A percentile compares a stretch with the other conserved stretches of the same genome.
phyloP scores from a whole-genome alignment of 164 flowering plant species.

The Magnolia changhungtana region DNA sequence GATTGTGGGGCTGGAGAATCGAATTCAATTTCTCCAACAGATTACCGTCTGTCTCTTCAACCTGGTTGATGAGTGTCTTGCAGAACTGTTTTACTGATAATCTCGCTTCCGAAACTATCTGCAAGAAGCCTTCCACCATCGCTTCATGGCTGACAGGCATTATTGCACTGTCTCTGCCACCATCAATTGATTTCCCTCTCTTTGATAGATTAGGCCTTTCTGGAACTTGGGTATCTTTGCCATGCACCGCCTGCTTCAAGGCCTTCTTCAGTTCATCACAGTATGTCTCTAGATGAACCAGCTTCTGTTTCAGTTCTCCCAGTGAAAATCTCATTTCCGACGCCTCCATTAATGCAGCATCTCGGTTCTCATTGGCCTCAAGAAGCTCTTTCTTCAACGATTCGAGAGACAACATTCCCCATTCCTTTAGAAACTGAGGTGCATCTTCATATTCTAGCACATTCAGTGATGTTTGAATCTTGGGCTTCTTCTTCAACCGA shows the following conservation, averaged over 20 bases:
- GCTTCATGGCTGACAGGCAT: constrained; percentile 77
- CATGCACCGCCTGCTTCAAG: constrained; percentile 45
- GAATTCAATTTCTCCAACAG: constrained; percentile 51
- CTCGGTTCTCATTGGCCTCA: constrained; percentile 68
- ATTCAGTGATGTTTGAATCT: constrained; percentile 50
- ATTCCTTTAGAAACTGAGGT: constrained; percentile 50
- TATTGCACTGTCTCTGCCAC: constrained; percentile 34
- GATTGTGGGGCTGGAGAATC: constrained; percentile 67
- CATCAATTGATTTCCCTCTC: constrained; percentile 41
- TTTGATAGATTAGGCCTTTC: constrained; percentile 34
- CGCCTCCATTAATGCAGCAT: constrained; percentile 66
- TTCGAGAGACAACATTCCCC: constrained; percentile 58
- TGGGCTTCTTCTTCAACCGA: constrained; percentile 63
- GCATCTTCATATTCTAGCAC: constrained; percentile 57
- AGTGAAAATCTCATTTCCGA: constrained; percentile 74
- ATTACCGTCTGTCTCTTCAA: constrained; percentile 51
- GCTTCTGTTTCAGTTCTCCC: constrained; percentile 60
- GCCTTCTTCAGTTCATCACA: constrained; percentile 81
- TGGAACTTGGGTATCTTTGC: constrained; percentile 28
- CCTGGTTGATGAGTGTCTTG: constrained; percentile 55
- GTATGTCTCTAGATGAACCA: constrained; percentile 66
- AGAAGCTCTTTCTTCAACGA: constrained; percentile 69
- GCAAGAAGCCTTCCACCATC: constrained; percentile 88
- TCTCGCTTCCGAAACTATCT: constrained; percentile 89
- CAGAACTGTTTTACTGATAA: constrained; percentile 79